phyloP scores from a whole-genome alignment of 2,329 filamentous ascomycete species.

The Truncatella angustata region DNA sequence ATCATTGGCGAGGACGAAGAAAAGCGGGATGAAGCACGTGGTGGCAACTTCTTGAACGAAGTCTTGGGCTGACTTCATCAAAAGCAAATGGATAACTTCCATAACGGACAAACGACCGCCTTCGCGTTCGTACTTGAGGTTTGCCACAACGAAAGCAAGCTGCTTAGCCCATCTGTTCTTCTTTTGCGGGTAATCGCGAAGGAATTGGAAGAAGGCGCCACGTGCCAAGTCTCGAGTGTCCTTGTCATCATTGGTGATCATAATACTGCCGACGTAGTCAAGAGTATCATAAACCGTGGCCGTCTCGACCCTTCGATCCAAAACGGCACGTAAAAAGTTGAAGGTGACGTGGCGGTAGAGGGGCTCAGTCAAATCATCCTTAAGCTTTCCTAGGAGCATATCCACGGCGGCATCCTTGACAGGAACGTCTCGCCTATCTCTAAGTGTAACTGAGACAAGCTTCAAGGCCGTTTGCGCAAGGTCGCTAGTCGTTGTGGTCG shows the following conservation, averaged over 20 bases:
- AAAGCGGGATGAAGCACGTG: slow-evolving; percentile 80
- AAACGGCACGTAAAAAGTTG: slow-evolving; percentile 84
- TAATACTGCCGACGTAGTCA: slow-evolving; percentile 84
- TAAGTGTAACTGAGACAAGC: slow-evolving; percentile 78
- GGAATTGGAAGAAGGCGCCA: slow-evolving; percentile 89
- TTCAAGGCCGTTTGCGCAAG: slow-evolving; percentile 86
- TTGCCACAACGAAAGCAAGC: slow-evolving; percentile 82
- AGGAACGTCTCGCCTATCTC: slow-evolving; percentile 72
- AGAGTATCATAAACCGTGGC: slow-evolving; percentile 87
- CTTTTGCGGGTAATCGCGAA: slow-evolving; percentile 91
- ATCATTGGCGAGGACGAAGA: slow-evolving; percentile 85
- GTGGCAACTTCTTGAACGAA: slow-evolving; percentile 79
- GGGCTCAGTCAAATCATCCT: slow-evolving; percentile 88
- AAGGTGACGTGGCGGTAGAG: slow-evolving; percentile 91
- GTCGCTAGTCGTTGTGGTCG: slow-evolving; percentile 77
- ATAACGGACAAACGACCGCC: slow-evolving; percentile 90
- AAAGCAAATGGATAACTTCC: slow-evolving; percentile 83
- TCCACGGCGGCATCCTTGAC: slow-evolving; percentile 82
- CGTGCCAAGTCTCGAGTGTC: slow-evolving; percentile 84
- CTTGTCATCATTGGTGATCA: slow-evolving; percentile 94
- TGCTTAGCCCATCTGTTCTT: slow-evolving; percentile 88
- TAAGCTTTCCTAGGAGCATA: slow-evolving; percentile 76
- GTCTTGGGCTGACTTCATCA: slow-evolving; percentile 80
- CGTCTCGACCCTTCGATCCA: slow-evolving; percentile 82
- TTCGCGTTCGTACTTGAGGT: slow-evolving; percentile 85